Conservation (phyloP, 768 basidiomycete species). For the Sarcodon sp. region DNA sequence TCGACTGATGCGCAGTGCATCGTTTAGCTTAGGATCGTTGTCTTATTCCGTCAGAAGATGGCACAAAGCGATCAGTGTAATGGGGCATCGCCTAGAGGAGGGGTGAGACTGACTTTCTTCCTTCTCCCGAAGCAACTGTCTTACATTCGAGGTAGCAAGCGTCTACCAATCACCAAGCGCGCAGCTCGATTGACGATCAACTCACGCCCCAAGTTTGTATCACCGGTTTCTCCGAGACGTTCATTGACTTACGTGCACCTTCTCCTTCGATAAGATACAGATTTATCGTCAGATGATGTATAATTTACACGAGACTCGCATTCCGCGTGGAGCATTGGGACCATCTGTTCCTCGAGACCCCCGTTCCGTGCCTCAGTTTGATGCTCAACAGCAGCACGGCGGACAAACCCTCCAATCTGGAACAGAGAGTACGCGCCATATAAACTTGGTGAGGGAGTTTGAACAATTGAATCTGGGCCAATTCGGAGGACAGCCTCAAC, state of each 20-base stretch:
- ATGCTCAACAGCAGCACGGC: background rate
- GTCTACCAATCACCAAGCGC: conserved; percentile 5
- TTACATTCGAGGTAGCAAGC: background rate
- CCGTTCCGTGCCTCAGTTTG: conserved; percentile 21
- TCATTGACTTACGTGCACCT: background rate
- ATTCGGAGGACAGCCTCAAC: background rate
- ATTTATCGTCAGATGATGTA: conserved; percentile 24
- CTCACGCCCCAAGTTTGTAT: conserved; percentile 15
- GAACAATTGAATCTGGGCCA: conserved; percentile 18
- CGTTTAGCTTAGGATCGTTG: background rate
- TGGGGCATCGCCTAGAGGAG: conserved; percentile 22
- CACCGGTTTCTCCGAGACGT: background rate
- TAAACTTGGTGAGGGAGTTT: conserved; percentile 8
- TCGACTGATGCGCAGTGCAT: conserved; percentile 12
- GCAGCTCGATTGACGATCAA: conserved; percentile 24
- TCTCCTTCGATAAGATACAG: background rate
- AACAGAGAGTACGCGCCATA: background rate
- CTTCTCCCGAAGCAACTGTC: background rate
- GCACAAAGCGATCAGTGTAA: conserved; percentile 16
- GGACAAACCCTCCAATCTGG: background rate
- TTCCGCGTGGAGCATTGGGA: conserved; percentile 5
- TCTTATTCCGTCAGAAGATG: conserved; percentile 6
- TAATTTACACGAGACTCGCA: conserved; percentile 20
- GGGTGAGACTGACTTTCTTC: conserved; percentile 10
- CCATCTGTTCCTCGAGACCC: conserved; percentile 19